Conservation (phyloP, 306 rosid species). For the Vicia sativa region DNA sequence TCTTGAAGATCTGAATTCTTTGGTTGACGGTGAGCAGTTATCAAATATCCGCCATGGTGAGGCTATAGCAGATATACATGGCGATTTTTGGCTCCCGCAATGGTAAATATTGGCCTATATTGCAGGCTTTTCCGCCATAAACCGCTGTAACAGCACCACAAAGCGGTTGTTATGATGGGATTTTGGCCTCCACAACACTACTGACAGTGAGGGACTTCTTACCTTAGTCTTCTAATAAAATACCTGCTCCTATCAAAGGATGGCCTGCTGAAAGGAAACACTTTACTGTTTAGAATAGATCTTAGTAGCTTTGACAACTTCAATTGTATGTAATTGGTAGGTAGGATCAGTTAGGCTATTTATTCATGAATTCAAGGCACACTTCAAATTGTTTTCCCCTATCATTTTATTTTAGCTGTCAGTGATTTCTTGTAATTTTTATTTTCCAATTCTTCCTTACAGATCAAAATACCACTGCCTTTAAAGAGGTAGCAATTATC, state of each 20-base stretch:
- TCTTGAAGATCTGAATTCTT: background rate
- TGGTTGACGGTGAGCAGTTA: no score
- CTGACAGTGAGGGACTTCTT: background rate
- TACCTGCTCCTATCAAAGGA: background rate
- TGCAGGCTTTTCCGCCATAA: no score
- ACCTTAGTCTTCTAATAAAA: background rate
- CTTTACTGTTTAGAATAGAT: constrained; percentile 7
- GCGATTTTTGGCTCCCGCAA: no score
- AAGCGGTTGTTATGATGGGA: no score
- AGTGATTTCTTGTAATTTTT: background rate
- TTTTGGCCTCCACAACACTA: no score
- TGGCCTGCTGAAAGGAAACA: background rate
- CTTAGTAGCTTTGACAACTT: constrained; percentile 8
- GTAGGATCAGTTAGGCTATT: background rate
- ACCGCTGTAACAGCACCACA: no score
- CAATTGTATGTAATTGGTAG: background rate
- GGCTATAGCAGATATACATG: no score
- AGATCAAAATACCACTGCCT: constrained; percentile 94
- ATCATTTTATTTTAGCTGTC: constrained; percentile 24
- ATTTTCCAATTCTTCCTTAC: constrained; percentile 38
- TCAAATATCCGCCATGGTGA: no score
- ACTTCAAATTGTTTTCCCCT: constrained; percentile 17
- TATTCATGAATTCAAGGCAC: background rate
- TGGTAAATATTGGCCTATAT: no score
- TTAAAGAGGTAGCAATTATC: constrained; percentile 92